Evolutionary conservation across 345 rosid species (phyloP), one percentile per base, ranked within the genome.

Genomic region (Dovyalis caffra): DNA sequence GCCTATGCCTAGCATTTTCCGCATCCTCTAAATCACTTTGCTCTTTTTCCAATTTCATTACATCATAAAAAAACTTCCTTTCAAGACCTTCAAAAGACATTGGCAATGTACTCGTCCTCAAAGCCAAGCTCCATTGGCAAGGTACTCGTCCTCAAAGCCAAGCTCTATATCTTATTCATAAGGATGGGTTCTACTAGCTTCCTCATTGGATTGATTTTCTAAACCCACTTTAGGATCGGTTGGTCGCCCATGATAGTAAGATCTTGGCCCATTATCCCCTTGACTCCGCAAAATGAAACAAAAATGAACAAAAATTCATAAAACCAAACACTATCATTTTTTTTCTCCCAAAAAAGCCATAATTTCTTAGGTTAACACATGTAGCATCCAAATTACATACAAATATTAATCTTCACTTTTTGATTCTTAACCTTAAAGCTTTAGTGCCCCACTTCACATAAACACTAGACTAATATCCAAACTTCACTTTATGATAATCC

Each of bases 1-100:
- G 74, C 70, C 49, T 47, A 56, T 74, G 78, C 66, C 81, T 68
- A 15, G 60, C 34, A 69, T 47, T 78, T 64, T 78, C 81, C 21
- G 68, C 74, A 69, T 74, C 77, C 64, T 78, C 81, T 21, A 74
- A 71, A 49, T 78, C 78, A 61, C 14, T 62, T 7, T 78, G 81
- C 14, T 78, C 81, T 45, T 73, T 73, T 25, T 38, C 70, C 28
- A 78, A 70, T 35, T 51, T 28, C 57, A 40, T 63, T 31, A 78
- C 51, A 16, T 78, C 81, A 74, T 73, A 74, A 26, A 57, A 35
- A 47, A 78, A 78, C 43, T 69, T 78, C 47, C 38, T 45, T n/a
- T 78, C 81, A 61, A 78, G 74, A 49, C 69, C 74, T 63, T 74
- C 81, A 74, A 68, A 78, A 61, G 70, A 68, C 58, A 49, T 45